phyloP scores from a whole-genome alignment of 106 monocot species.

The Amphibolis antarctica region DNA sequence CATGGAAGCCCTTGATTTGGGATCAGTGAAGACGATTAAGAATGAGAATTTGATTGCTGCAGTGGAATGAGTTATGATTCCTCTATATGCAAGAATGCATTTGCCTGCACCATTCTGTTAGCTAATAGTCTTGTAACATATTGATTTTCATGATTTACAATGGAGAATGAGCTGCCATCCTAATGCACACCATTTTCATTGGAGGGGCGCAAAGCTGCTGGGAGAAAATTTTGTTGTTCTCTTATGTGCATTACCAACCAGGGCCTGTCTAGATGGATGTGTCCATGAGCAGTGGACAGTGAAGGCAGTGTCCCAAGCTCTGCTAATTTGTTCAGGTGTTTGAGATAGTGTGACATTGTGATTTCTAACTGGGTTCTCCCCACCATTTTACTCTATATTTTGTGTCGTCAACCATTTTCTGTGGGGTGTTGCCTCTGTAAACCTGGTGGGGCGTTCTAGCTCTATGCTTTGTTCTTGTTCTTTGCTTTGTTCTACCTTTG shows the following conservation, averaged over 20 bases:
- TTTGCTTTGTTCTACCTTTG: no score
- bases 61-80: neutral
- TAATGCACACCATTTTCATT: neutral
- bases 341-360: no score
- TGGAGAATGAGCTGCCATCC: neutral
- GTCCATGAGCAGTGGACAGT: neutral
- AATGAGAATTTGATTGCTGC: neutral
- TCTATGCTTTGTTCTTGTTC: no score
- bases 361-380: no score
- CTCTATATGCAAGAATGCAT: neutral
- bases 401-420: no score
- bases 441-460: no score
- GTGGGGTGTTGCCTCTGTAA: no score
- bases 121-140: neutral
- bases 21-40: neutral
- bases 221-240: neutral
- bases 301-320: neutral
- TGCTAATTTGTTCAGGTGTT: constrained; percentile 3
- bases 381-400: no score
- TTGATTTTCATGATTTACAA: neutral
- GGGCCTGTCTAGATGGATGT: neutral
- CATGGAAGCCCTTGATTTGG: constrained; percentile 9
- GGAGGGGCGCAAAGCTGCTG: neutral
- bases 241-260: neutral
- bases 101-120: neutral